Evolutionary conservation across 352 stramenopile genomes (phyloP).

Genomic region (Thalassiosira hispida): DNA sequence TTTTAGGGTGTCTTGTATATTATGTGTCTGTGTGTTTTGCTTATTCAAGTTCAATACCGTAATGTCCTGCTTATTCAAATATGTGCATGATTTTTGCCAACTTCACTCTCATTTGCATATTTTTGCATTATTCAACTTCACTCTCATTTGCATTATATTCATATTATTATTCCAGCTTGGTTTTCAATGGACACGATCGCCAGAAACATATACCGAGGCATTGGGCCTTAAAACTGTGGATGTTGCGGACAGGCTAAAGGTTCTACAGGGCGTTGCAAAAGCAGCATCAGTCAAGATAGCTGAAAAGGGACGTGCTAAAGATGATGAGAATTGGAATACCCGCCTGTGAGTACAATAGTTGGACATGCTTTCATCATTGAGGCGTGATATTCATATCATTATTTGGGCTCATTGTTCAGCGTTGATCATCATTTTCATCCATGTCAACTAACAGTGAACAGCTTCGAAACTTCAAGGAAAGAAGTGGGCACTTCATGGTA

Average conservation of each 20-base stretch:
- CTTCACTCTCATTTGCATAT: too few relatives aligned
- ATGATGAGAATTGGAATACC: conserved; percentile 20
- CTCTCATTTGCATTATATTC: neutral
- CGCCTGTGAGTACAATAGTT: neutral
- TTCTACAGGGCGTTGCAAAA: neutral
- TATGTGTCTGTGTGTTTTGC: too few relatives aligned
- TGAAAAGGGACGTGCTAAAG: neutral
- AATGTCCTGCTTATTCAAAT: too few relatives aligned
- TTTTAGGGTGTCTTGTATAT: neutral
- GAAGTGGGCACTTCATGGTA: conserved; percentile 16
- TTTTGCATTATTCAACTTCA: too few relatives aligned
- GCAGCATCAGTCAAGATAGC: neutral
- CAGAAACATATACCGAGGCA: neutral
- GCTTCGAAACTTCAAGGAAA: neutral
- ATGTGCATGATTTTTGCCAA: too few relatives aligned
- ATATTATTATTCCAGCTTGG: conserved; percentile 16
- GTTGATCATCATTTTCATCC: too few relatives aligned
- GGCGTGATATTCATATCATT: too few relatives aligned
- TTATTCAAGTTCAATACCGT: too few relatives aligned
- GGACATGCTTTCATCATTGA: too few relatives aligned
- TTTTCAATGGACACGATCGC: conserved; percentile 15
- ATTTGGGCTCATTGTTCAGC: too few relatives aligned
- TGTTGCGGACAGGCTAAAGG: neutral
- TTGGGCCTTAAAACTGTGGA: neutral
- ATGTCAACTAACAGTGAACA: conserved; percentile 4